phyloP scores from a whole-genome alignment of 2,329 filamentous ascomycete species.

The Epichloe brachyelytri region DNA sequence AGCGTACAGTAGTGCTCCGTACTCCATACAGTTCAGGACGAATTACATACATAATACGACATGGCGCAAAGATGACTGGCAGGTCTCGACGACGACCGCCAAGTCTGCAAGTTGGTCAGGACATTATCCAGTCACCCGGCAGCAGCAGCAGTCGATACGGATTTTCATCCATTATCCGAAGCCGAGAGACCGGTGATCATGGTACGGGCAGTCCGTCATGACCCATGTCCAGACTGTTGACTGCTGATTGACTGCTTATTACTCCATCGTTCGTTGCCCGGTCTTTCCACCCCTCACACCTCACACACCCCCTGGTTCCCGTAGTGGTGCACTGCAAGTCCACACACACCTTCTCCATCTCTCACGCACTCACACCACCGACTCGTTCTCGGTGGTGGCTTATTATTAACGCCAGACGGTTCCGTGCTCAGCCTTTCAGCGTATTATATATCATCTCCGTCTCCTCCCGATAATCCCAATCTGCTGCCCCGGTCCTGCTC shows the following conservation, averaged over 20 bases:
- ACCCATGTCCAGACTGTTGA: not conserved
- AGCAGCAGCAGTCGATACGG: too few relatives aligned
- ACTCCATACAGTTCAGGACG: too few relatives aligned
- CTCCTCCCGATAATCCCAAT: not conserved
- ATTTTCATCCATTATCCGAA: too few relatives aligned
- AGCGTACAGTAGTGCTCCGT: too few relatives aligned
- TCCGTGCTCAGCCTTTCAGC: not conserved
- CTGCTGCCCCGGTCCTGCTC: not conserved
- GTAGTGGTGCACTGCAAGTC: not conserved
- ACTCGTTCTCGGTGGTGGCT: not conserved
- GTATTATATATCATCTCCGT: constrained; percentile 5
- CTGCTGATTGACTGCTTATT: not conserved
- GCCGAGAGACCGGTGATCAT: not conserved
- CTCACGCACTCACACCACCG: not conserved
- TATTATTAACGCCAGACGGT: not conserved
- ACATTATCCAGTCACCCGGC: too few relatives aligned
- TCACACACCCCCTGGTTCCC: constrained; percentile 1
- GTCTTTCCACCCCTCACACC: not conserved
- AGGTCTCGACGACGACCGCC: too few relatives aligned
- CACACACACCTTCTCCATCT: not conserved
- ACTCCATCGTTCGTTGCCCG: not conserved
- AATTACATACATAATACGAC: too few relatives aligned
- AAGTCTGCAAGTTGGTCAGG: too few relatives aligned
- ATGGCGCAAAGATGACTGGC: too few relatives aligned
- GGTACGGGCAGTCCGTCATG: not conserved